Evolutionary conservation across 108 stramenopile genomes (phyloP).

Genomic region (Skeletonema tropicum): DNA sequence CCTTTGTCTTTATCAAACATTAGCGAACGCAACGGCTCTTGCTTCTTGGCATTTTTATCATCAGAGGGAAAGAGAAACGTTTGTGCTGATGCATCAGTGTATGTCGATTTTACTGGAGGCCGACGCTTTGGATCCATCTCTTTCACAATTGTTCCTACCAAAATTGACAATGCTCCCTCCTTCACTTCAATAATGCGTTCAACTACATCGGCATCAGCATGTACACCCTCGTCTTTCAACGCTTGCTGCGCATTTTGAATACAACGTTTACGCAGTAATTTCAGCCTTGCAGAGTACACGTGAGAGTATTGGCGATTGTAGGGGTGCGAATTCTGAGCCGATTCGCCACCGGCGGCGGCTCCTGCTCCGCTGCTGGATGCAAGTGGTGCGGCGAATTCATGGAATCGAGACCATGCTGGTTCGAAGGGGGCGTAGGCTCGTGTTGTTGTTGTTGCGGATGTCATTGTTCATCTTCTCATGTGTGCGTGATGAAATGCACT

Average conservation of each 20-base stretch:
- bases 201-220: constrained; percentile 35
- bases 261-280: constrained; percentile 56
- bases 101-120: constrained; percentile 20
- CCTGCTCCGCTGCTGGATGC: constrained; percentile 34
- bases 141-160: constrained; percentile 81
- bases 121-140: constrained; percentile 47
- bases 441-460: constrained; percentile 19
- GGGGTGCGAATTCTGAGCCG: constrained; percentile 39
- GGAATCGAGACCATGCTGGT: constrained; percentile 52
- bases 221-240: constrained; percentile 12
- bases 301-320: constrained; percentile 88
- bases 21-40: constrained; percentile 30
- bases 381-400: constrained; percentile 35
- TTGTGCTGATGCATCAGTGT: constrained; percentile 13
- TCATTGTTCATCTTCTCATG: background rate
- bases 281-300: constrained; percentile 76
- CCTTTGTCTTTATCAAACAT: constrained; percentile 44
- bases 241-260: constrained; percentile 38
- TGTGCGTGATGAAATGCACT: no score
- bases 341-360: constrained; percentile 17
- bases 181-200: constrained; percentile 74
- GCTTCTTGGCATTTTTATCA: constrained; percentile 7
- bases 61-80: constrained; percentile 36
- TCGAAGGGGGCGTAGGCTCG: constrained; percentile 43
- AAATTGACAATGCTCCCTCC: constrained; percentile 61